Evolutionary conservation across 352 stramenopile genomes (phyloP), one percentile per base, ranked within the genome.

Genomic region (Pythium aristosporum): DNA sequence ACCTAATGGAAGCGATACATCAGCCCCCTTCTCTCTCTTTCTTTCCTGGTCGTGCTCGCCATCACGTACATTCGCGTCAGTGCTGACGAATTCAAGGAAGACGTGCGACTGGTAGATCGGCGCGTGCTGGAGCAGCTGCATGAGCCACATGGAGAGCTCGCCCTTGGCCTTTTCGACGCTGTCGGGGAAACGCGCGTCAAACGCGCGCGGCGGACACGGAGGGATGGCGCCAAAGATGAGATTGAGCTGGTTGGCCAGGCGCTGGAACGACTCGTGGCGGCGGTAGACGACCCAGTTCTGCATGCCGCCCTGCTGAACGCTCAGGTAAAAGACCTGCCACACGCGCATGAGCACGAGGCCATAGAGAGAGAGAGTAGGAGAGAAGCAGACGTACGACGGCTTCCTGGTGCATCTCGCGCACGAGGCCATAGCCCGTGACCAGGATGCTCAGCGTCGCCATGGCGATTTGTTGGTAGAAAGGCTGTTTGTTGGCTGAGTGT

Each of bases 101-200:
- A 89, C 80, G 57, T 91, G 85, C 50, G 82, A 94, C 71, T 89
- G 82, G 65, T 82, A 88, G 61, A 94, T 81, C n/a, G 85, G 77
- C 50, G 82, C 69, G 68, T 94, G 82, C 56, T 88, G 80, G 51
- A 92, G 68, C 13, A 94, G 71, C 65, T 92, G 84, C 74, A 89
- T 83, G 42, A 94, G 71, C 85, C 85, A 94, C 74, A 91, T 88
- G 28, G 72, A 82, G 57, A 94, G 61, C 36, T 92, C 85, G 46
- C 85, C 73, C 34, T 83, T 82, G 36, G 77, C 74, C 64, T 88
- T 88, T 72, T 92, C 85, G 25, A 91, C 62, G 58, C 69, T 89
- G 43, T 91, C 80, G 3, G 81, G 74, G 62, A 77, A 88, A 61
- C 78, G 76, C 55, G 83, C 8, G 62, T 94, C 82, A 41, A 88